Conservation (phyloP, 257 asterid species). For the Oldenlandia corymbosa region DNA sequence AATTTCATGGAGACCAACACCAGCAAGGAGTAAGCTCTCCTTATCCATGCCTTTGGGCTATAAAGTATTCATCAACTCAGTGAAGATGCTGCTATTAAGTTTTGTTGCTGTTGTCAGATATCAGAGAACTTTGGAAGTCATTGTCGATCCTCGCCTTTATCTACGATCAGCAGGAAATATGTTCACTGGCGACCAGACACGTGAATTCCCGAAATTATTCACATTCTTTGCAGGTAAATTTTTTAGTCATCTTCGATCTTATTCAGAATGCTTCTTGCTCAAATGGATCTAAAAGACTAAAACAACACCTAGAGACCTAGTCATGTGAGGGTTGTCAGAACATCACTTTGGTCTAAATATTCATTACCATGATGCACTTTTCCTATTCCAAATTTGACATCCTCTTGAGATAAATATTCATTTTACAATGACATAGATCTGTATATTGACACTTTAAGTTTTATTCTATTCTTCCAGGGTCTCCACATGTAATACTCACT, state of each 20-base stretch:
- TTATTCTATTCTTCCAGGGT: conserved; percentile 22
- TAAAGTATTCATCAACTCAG: not conserved
- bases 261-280: not conserved
- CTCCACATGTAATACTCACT: conserved; percentile 37
- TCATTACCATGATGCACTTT: too few species aligned
- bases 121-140: conserved; percentile 25
- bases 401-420: not conserved
- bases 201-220: conserved; percentile 30
- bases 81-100: conserved; percentile 10
- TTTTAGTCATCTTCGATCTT: not conserved
- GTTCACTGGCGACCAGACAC: conserved; percentile 31
- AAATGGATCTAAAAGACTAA: not conserved
- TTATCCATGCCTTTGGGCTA: not conserved
- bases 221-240: conserved; percentile 18
- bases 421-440: not conserved
- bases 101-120: conserved; percentile 17
- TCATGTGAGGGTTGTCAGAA: not conserved
- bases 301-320: too few species aligned
- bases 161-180: conserved; percentile 35
- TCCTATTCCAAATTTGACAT: not conserved
- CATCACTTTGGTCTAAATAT: too few species aligned
- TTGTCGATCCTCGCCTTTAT: conserved; percentile 43
- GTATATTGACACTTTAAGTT: not conserved
- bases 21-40: conserved; percentile 29
- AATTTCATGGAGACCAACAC: conserved; percentile 29